Percentiles rank a stretch among this genome's conserved stretches.
These are phyloP conservation scores for Cymbopogon flexuosus DNA, from an alignment of 202 grass and related monocot genomes.

Conservation along the genomic window DNA sequence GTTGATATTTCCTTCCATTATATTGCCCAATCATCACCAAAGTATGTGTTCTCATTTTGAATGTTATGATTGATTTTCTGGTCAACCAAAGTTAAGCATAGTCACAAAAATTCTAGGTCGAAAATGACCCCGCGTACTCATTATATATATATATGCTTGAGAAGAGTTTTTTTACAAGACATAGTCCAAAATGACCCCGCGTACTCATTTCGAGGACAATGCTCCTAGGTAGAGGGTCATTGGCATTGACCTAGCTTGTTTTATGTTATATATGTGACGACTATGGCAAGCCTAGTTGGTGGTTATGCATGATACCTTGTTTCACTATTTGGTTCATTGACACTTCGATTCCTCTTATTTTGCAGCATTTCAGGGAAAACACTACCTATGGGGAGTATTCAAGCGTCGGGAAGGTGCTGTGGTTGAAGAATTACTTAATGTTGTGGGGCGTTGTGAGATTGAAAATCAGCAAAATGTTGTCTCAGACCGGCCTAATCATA, in stretches of 20 bases:
- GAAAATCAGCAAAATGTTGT: background rate
- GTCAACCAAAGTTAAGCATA: too few species aligned
- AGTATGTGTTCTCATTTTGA: slow-evolving; percentile 40
- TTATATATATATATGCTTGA: too few species aligned
- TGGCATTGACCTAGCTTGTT: too few species aligned
- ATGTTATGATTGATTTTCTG: background rate
- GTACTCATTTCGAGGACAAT: too few species aligned
- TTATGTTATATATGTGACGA: too few species aligned
- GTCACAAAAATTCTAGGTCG: too few species aligned
- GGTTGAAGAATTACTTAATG: background rate
- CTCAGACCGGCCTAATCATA: background rate
- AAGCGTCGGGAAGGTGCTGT: background rate
- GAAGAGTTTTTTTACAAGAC: too few species aligned
- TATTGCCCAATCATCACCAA: slow-evolving; percentile 44
- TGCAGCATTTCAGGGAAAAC: background rate
- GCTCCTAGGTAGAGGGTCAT: background rate
- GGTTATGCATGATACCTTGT: background rate
- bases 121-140: too few species aligned
- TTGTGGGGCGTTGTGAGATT: too few species aligned
- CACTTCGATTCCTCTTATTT: background rate
- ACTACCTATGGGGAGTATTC: slow-evolving; percentile 48
- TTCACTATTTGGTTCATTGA: background rate
- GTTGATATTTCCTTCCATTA: slow-evolving; percentile 53
- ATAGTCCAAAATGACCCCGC: too few species aligned
- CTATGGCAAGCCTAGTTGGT: background rate